A percentile compares a stretch with the other conserved stretches of the same genome.
phyloP scores from a whole-genome alignment of 2,329 filamentous ascomycete species.

The Trichoderma sp. region DNA sequence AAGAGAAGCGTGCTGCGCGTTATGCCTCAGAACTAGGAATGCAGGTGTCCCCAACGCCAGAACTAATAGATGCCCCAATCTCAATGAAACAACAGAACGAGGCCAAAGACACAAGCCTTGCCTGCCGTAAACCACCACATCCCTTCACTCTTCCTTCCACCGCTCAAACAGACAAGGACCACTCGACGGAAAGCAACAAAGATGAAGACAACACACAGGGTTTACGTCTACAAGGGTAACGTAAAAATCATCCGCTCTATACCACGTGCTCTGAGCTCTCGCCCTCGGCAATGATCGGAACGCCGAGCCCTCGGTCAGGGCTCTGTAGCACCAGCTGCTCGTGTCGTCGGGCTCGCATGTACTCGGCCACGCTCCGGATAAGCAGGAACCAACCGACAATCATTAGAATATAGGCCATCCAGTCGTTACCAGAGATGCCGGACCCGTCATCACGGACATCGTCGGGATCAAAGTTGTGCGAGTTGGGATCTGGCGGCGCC shows the following conservation, averaged over 20 bases:
- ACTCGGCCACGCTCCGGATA: constrained; percentile 91
- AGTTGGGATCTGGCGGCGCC: constrained; percentile 82
- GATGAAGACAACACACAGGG: constrained; percentile 11
- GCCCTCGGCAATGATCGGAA: constrained; percentile 84
- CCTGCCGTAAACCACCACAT: neutral
- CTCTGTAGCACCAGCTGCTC: constrained; percentile 92
- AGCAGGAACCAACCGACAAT: constrained; percentile 98
- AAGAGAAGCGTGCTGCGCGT: constrained; percentile 30
- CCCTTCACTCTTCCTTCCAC: neutral
- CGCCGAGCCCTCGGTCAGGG: constrained; percentile 80
- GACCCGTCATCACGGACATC: constrained; percentile 59
- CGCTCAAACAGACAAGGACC: too few species aligned
- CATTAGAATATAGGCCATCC: constrained; percentile 92
- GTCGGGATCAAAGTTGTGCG: constrained; percentile 81
- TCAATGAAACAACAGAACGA: neutral
- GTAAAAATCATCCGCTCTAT: constrained; percentile 42
- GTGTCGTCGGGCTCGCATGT: constrained; percentile 81
- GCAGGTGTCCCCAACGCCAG: constrained; percentile 25
- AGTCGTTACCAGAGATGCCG: constrained; percentile 73
- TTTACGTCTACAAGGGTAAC: constrained; percentile 20
- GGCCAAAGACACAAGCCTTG: neutral
- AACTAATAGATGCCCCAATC: constrained; percentile 10
- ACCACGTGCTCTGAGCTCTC: constrained; percentile 79
- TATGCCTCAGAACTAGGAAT: constrained; percentile 17
- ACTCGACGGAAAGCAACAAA: too few species aligned